Evolutionary conservation across 768 basidiomycete genomes (phyloP), one percentile per base, ranked within the genome.

Genomic region (Naganishia vishniacii): DNA sequence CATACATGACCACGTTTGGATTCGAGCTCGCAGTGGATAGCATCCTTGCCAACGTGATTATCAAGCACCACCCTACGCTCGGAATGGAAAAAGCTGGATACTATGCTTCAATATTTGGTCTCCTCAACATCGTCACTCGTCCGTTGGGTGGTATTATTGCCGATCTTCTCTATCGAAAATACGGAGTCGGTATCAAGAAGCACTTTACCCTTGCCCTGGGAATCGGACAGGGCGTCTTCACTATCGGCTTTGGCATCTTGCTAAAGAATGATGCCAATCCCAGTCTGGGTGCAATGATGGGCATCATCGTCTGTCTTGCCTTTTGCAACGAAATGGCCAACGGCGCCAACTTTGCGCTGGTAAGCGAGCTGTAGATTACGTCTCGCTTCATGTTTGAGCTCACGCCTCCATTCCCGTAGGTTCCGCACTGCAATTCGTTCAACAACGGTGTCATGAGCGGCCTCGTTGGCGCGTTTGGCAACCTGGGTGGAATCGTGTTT

Each of bases 21-120:
- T 79, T 81, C 48, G 84, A 85, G 72, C 79, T 86, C 7, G 80
- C 81, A 0, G 79, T 86, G 45, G 83, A 86, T 67, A 81, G 80
- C 7, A 80, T 81, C 64, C 75, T 85, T 67, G 79, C 81, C n/a
- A 80, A 76, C 62, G 78, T 82, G 8, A 73, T 84, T 16, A 80
- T 78, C 66, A 69, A 46, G 9, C 69, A 82, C 18, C 81, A 77
- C 51, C 42, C 41, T 8, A 20, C n/a, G 1, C 81, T 85, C 60
- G 79, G 79, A 16, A 82, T 83, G 69, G 79, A 81, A 29, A 78
- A 79, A 45, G 82, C 84, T 18, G 84, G 84, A 12, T 85, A 85
- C 68, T 62, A 73, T 49, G 74, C 78, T 3, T 69, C 74, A 13
- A 71, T 76, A 15, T 78, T 66, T 62, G 83, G 84, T 4, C 78